Percentiles rank a stretch among this genome's conserved stretches.
Conservation (phyloP, 2,329 filamentous ascomycete species). For the Diaporthe australafricana region DNA sequence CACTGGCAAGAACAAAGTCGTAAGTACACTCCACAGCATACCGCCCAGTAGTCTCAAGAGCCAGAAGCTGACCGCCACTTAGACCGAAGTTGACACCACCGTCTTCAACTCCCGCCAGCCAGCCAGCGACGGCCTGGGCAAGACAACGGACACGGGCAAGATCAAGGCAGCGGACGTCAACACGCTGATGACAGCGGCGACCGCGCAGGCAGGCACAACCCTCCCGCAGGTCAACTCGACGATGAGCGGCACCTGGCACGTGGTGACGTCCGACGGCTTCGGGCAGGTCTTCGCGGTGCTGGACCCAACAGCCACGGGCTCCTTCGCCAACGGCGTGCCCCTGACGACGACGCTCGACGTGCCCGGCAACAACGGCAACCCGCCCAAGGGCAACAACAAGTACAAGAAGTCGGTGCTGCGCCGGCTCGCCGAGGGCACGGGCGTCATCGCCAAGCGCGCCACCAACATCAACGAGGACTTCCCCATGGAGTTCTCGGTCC, state of each 20-base stretch:
- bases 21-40: background rate
- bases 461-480: conserved; percentile 40
- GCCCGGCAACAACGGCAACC: conserved; percentile 21
- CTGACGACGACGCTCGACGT: conserved; percentile 37
- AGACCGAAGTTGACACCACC: conserved; percentile 37
- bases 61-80: background rate
- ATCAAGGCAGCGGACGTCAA: conserved; percentile 33
- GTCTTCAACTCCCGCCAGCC: conserved; percentile 36
- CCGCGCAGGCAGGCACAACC: conserved; percentile 37
- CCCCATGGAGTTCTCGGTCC: conserved; percentile 46
- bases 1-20: conserved; percentile 50
- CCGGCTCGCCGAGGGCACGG: conserved; percentile 33
- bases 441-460: conserved; percentile 39
- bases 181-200: conserved; percentile 31
- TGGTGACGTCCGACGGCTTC: conserved; percentile 41
- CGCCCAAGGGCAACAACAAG: background rate
- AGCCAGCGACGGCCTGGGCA: conserved; percentile 38
- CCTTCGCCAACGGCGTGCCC: conserved; percentile 38
- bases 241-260: conserved; percentile 40
- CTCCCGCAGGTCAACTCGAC: conserved; percentile 40
- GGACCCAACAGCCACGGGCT: conserved; percentile 39
- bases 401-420: conserved; percentile 35
- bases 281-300: conserved; percentile 39
- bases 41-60: background rate
- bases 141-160: conserved; percentile 40